Evolutionary conservation across 176 grass and related monocot genomes (phyloP).

Genomic region (Sorghum bicolor): DNA sequence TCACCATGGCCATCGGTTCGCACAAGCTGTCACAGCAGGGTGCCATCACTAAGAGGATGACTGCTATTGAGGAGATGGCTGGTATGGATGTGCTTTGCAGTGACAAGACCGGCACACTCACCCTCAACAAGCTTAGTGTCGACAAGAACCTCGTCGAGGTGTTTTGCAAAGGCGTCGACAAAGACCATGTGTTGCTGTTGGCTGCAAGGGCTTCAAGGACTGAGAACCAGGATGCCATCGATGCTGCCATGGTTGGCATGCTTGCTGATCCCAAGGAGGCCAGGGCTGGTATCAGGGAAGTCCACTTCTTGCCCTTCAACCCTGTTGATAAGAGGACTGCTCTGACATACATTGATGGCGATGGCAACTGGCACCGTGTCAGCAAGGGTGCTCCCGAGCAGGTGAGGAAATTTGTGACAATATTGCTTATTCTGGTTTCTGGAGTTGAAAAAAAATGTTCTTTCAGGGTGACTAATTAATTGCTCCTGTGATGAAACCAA

Average conservation of each 20-base stretch:
- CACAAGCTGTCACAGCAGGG: conserved; percentile 96
- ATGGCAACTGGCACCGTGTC: conserved; percentile 86
- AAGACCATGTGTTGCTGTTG: conserved; percentile 77
- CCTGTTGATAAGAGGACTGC: conserved; percentile 98
- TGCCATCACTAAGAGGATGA: conserved; percentile 99
- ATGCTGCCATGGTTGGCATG: conserved; percentile 99
- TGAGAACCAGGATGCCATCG: conserved; percentile 96
- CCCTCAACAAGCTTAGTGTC: conserved; percentile 91
- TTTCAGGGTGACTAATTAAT: conserved; percentile 21
- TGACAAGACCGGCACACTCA: conserved; percentile 93
- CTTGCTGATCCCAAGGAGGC: conserved; percentile 99
- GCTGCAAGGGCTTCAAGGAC: conserved; percentile 81
- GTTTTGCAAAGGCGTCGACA: conserved; percentile 76
- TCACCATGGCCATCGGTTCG: conserved; percentile 97
- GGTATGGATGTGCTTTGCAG: conserved; percentile 98
- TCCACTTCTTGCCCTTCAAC: conserved; percentile 99
- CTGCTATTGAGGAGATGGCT: conserved; percentile 96
- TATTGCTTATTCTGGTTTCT: neutral
- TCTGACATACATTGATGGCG: conserved; percentile 77
- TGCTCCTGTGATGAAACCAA: neutral
- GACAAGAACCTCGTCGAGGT: conserved; percentile 92
- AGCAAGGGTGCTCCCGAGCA: conserved; percentile 99
- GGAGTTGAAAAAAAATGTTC: neutral
- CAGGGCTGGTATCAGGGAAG: conserved; percentile 87
- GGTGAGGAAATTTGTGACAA: conserved; percentile 26